Conservation (phyloP, 1,284 basidiomycete species). For the Anthracocystis setariae region DNA sequence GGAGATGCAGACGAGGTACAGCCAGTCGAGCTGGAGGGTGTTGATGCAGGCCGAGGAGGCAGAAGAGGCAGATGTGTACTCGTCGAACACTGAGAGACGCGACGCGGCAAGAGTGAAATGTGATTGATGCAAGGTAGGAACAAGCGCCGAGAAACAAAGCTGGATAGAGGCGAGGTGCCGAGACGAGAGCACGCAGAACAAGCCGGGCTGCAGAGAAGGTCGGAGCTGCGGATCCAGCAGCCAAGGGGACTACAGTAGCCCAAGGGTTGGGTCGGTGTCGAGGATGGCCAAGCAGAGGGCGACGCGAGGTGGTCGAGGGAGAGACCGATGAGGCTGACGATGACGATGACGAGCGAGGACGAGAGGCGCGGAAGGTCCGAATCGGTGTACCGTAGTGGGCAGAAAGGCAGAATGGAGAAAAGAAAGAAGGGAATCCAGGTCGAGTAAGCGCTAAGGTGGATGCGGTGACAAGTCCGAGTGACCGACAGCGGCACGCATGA, state of each 20-base stretch:
- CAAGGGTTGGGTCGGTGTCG: not conserved
- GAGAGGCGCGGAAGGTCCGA: slow-evolving; percentile 3
- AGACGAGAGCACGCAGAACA: not conserved
- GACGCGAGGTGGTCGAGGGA: not conserved
- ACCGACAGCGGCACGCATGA: slow-evolving; percentile 43
- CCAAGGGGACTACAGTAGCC: slow-evolving; percentile 2
- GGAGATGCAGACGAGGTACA: slow-evolving; percentile 11
- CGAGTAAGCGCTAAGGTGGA: slow-evolving; percentile 22
- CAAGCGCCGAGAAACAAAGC: slow-evolving; percentile 17
- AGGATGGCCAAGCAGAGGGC: not conserved
- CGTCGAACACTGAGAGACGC: slow-evolving; percentile 9
- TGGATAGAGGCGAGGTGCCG: slow-evolving; percentile 3
- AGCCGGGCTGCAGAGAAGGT: slow-evolving; percentile 24
- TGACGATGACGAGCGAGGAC: slow-evolving; percentile 8
- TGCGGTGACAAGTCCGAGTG: slow-evolving; percentile 34
- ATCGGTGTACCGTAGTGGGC: not conserved
- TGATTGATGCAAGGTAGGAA: not conserved
- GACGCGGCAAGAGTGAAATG: slow-evolving; percentile 20
- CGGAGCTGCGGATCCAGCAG: slow-evolving; percentile 16
- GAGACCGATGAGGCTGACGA: not conserved
- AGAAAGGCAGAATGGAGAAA: not conserved
- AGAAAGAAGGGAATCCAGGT: slow-evolving; percentile 13
- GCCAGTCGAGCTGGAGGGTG: not conserved
- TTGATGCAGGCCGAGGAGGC: slow-evolving; percentile 5
- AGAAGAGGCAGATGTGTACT: slow-evolving; percentile 24